phyloP scores from a whole-genome alignment of 495 filamentous ascomycete genomes.

The Penicillium arizonense region DNA sequence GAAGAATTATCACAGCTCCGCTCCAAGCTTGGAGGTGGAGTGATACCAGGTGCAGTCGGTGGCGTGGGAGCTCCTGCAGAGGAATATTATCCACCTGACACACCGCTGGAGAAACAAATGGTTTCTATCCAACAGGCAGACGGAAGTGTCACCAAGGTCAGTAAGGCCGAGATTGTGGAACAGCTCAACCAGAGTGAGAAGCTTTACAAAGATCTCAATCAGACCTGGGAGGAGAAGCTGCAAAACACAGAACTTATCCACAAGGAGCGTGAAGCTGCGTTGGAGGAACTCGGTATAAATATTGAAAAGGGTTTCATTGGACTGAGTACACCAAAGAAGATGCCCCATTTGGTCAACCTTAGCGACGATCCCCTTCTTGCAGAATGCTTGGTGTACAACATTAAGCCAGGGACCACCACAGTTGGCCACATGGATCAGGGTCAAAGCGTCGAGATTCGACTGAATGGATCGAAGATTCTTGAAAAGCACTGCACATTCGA shows the following conservation, averaged over 20 bases:
- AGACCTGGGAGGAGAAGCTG: conserved; percentile 98
- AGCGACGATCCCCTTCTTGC: conserved; percentile 94
- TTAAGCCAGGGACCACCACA: conserved; percentile 90
- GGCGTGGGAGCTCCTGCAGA: conserved; percentile 50
- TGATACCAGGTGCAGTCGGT: conserved; percentile 37
- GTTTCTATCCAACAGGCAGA: conserved; percentile 88
- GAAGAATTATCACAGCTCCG: conserved; percentile 87
- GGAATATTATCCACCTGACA: conserved; percentile 85
- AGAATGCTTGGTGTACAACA: conserved; percentile 97
- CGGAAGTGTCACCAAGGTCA: conserved; percentile 89
- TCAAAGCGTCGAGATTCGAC: conserved; percentile 78
- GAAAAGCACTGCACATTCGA: conserved; percentile 93
- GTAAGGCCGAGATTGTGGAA: conserved; percentile 97
- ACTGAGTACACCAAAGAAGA: conserved; percentile 94
- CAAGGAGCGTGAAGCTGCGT: conserved; percentile 90
- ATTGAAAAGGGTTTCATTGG: conserved; percentile 99
- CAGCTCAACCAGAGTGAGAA: conserved; percentile 96
- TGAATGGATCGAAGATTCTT: conserved; percentile 92
- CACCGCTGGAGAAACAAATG: conserved; percentile 91
- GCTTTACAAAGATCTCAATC: conserved; percentile 91
- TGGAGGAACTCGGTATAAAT: conserved; percentile 96
- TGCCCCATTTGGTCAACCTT: conserved; percentile 97
- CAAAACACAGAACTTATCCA: conserved; percentile 94
- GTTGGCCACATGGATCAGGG: conserved; percentile 89
- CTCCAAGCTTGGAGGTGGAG: conserved; percentile 78